These are phyloP conservation scores for Populus tremula DNA, from an alignment of 345 rosid genomes.

Conservation along the genomic window DNA sequence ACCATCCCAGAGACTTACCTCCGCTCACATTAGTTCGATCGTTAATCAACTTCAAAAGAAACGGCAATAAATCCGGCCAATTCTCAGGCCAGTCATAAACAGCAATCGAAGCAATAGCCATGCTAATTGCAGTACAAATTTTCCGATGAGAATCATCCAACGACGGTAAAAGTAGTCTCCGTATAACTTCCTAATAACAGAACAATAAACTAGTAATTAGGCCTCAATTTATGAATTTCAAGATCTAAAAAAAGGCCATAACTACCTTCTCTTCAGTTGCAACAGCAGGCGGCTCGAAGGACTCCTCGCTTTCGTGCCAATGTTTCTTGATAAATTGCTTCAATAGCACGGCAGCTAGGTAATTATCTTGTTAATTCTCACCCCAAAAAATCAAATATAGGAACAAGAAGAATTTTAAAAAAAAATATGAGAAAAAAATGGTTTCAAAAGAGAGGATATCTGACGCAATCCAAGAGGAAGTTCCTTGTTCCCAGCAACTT, in stretches of 20 bases:
- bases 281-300: conserved; percentile 70
- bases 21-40: conserved; percentile 63
- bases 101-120: conserved; percentile 81
- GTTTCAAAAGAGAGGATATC: conserved; percentile 64
- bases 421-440: background rate
- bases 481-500: conserved; percentile 72
- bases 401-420: too few species aligned
- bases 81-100: conserved; percentile 89
- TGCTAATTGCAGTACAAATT: conserved; percentile 79
- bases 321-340: conserved; percentile 87
- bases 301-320: conserved; percentile 86
- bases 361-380: conserved; percentile 49
- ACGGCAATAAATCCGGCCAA: conserved; percentile 82
- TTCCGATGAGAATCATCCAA: conserved; percentile 75
- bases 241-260: background rate
- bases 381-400: conserved; percentile 6
- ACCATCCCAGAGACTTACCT: conserved; percentile 38
- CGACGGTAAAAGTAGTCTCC: conserved; percentile 59
- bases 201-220: conserved; percentile 14
- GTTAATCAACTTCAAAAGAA: conserved; percentile 62
- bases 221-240: background rate
- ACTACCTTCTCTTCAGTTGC: conserved; percentile 72
- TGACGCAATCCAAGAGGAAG: conserved; percentile 78
- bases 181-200: conserved; percentile 63
- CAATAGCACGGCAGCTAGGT: conserved; percentile 92